Evolutionary conservation across 1,284 basidiomycete genomes (phyloP).

Genomic region (Marasmius tenuissimus): DNA sequence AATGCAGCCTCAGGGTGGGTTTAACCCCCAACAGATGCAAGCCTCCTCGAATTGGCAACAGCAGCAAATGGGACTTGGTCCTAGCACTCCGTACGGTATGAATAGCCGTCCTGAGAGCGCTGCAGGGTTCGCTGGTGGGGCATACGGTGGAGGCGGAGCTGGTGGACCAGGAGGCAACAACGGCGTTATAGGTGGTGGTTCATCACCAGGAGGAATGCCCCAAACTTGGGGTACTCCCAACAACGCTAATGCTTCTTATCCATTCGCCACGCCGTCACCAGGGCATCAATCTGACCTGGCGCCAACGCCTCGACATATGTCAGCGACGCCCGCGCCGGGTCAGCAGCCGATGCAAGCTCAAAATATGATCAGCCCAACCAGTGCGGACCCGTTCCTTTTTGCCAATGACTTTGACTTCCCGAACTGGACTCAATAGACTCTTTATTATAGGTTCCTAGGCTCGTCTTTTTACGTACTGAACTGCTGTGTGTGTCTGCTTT

Average conservation of each 20-base stretch:
- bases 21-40: constrained; percentile 13
- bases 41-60: constrained; percentile 26
- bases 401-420: constrained; percentile 45
- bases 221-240: constrained; percentile 3
- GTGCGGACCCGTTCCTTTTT: constrained; percentile 13
- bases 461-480: constrained; percentile 7
- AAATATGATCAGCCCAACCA: constrained; percentile 29
- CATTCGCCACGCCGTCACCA: constrained; percentile 17
- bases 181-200: constrained; percentile 6
- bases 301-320: constrained; percentile 14
- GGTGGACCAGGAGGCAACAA: constrained; percentile 23
- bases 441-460: constrained; percentile 17
- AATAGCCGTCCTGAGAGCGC: constrained; percentile 1
- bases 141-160: constrained; percentile 8
- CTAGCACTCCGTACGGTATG: not conserved
- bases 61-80: constrained; percentile 13
- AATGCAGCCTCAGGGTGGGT: constrained; percentile 6
- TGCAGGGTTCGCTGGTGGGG: constrained; percentile 2
- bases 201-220: not conserved
- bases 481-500: not conserved
- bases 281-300: constrained; percentile 14
- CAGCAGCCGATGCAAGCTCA: constrained; percentile 29
- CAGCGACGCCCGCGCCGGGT: constrained; percentile 9
- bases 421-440: constrained; percentile 43
- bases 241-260: constrained; percentile 10